Base-by-base conservation (phyloP, 202 grass and related monocot species). In the Panicum hallii region DNA sequence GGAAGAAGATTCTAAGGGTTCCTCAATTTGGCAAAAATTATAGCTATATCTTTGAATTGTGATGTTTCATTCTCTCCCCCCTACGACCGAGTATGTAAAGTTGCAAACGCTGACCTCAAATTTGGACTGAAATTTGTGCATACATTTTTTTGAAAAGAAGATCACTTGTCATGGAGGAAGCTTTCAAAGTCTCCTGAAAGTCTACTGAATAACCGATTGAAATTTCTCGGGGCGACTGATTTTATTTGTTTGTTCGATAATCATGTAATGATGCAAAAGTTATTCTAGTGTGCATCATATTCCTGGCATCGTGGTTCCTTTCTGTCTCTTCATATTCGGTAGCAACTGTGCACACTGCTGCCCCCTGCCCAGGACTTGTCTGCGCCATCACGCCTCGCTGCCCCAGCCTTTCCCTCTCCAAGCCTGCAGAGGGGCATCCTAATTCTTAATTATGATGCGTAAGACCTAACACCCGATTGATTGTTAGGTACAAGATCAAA, bases 281-380 rank as follows among this genome's bases (percentile, higher is more conserved):
- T 60, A 23, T 60, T 10, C n/a, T 60, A 23, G n/a, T 62, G 10
- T 62, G 23, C 58, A 28, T 28, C 23, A 62, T 62, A 60, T 57
- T 61, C 23, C 3, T 28, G 13, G 57, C 22, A 12, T 61, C 23
- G 4, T 61, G 57, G 57, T 61, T 30, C 22, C 58, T 62, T 30
- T 62, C 22, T 62, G 58, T 62, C 58, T 62, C 58, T 62, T 62
- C 58, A 62, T 30, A 13, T 62, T 62, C 54, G 54, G 58, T 62
- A 62, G 23, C 10, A 30, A 32, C 10, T 26, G 56, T 12, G 11
- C 10, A 1, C n/a, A 30, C 26, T 12, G 60, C 23, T 2, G 26
- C 54, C 54, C 54, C 54, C 19, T n/a, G 54, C 16, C 52, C 52
- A 19, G 17, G 52, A 55, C 15, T 54, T 20, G 5, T 6, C 23